These are phyloP conservation scores for Aspergillus luchuensis DNA, from an alignment of 2,329 filamentous ascomycete genomes.

Conservation along the genomic window DNA sequence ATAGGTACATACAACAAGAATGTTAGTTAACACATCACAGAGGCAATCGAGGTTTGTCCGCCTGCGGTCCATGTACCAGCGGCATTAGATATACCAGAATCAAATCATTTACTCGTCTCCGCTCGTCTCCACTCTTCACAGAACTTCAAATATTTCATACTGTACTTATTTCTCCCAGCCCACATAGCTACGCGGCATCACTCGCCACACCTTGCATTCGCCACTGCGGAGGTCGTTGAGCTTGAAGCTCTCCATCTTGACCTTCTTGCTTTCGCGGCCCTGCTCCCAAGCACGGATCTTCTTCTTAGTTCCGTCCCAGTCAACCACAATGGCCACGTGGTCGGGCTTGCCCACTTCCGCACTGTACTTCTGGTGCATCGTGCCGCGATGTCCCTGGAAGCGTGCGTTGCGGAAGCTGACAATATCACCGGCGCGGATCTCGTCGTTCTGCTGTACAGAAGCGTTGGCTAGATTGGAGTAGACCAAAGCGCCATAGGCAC, in stretches of 20 bases:
- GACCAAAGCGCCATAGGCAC: conserved; percentile 86
- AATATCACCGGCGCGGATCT: conserved; percentile 91
- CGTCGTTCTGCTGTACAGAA: conserved; percentile 83
- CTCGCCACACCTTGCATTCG: conserved; percentile 95
- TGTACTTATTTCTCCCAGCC: conserved; percentile 66
- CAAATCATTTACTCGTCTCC: conserved; percentile 25
- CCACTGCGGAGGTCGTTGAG: conserved; percentile 88
- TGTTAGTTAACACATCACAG: conserved; percentile 18
- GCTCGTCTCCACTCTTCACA: conserved; percentile 4
- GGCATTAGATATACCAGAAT: conserved; percentile 25
- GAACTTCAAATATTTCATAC: conserved; percentile 5
- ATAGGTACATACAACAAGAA: conserved; percentile 26
- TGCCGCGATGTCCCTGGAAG: conserved; percentile 92
- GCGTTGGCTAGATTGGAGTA: conserved; percentile 96
- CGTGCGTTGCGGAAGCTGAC: conserved; percentile 88
- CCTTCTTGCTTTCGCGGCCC: conserved; percentile 87
- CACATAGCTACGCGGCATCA: conserved; percentile 89
- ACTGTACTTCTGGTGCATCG: conserved; percentile 93
- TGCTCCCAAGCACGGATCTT: conserved; percentile 96
- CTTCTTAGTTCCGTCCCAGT: conserved; percentile 99
- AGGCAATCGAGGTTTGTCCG: not conserved
- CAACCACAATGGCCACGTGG: conserved; percentile 86
- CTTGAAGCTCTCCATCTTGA: conserved; percentile 91
- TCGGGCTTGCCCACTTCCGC: conserved; percentile 83
- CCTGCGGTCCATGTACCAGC: conserved; percentile 21